phyloP scores from a whole-genome alignment of 164 flowering plant species.

The Brasenia schreberi region DNA sequence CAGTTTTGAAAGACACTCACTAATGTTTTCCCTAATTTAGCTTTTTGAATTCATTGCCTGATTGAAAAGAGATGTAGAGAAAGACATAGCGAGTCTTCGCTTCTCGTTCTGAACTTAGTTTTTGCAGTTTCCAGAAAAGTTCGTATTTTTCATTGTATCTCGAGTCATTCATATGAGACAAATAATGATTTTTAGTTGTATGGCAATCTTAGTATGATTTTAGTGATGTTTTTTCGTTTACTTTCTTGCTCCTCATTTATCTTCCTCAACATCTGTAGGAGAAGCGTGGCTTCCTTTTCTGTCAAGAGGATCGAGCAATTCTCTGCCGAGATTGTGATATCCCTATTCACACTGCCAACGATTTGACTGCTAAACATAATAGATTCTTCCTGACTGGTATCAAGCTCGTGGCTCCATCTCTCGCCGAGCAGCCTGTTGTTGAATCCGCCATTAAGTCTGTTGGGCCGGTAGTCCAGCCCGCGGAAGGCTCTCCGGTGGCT shows the following conservation, averaged over 20 bases:
- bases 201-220: too few species aligned
- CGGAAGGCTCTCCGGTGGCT: neutral
- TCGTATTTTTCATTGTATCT: too few species aligned
- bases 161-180: too few species aligned
- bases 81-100: too few species aligned
- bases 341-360: constrained; percentile 63
- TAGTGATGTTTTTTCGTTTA: neutral
- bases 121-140: too few species aligned
- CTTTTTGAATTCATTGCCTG: too few species aligned
- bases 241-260: neutral
- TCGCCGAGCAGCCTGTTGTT: constrained; percentile 7
- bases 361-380: constrained; percentile 51
- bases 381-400: constrained; percentile 82
- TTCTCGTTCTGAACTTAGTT: too few species aligned
- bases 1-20: too few species aligned
- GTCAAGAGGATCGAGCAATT: constrained; percentile 80
- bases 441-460: neutral
- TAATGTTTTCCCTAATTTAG: too few species aligned
- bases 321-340: constrained; percentile 84
- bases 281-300: constrained; percentile 71
- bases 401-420: constrained; percentile 38
- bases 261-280: constrained; percentile 24
- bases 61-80: too few species aligned
- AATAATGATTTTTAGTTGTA: too few species aligned
- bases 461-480: neutral